Conservation (phyloP, 108 stramenopile species). For the Epithemia pelagica region DNA sequence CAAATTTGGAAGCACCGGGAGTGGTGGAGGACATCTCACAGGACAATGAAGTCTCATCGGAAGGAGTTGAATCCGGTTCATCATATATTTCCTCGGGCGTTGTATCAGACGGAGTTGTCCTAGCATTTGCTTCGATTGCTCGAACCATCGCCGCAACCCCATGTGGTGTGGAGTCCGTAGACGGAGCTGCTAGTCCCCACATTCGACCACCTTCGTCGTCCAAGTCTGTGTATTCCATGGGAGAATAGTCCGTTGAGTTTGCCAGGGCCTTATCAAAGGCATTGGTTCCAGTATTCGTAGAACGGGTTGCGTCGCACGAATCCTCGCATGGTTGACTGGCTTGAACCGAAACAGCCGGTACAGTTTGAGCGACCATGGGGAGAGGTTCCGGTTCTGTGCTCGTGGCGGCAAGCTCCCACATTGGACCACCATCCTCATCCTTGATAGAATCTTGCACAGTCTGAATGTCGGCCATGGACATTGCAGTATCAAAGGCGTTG, state of each 20-base stretch:
- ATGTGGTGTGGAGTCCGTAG: background rate
- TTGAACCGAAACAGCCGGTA: background rate
- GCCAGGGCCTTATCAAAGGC: background rate
- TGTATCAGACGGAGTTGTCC: background rate
- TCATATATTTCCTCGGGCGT: background rate
- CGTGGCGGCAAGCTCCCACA: background rate
- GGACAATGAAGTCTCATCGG: background rate
- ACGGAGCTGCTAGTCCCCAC: background rate
- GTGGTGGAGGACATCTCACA: background rate
- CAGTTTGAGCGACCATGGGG: background rate
- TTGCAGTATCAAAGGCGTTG: background rate
- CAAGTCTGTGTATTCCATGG: background rate
- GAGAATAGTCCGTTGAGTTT: background rate
- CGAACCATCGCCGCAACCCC: background rate
- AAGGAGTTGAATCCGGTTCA: too few relatives aligned
- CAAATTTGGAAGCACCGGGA: background rate
- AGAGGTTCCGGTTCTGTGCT: background rate
- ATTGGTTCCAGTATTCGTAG: background rate
- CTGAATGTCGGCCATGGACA: background rate
- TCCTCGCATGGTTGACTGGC: background rate
- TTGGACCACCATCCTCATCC: background rate
- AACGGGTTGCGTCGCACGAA: background rate
- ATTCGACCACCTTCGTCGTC: background rate
- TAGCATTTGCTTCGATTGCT: background rate
- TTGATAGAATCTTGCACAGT: background rate